Conservation (phyloP, 2,329 filamentous ascomycete genomes). For the Diaporthe vaccinii region DNA sequence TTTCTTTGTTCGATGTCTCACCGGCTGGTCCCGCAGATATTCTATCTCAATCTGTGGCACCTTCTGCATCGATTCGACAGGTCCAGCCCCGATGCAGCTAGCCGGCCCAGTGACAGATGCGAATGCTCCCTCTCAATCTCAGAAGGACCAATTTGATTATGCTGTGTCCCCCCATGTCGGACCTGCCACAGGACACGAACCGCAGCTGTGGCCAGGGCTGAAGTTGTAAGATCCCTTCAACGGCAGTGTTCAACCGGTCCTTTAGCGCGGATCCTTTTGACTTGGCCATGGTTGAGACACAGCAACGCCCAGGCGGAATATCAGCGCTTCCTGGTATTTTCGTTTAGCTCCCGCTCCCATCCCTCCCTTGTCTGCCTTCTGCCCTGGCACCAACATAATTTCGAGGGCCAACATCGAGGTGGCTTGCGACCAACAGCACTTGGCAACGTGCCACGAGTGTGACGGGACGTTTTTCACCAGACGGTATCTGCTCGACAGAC, state of each 20-base stretch:
- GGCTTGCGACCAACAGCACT: background rate
- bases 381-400: background rate
- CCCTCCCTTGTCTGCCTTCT: background rate
- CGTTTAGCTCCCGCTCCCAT: background rate
- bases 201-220: background rate
- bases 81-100: background rate
- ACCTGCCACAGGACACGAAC: background rate
- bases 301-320: background rate
- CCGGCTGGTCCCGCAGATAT: background rate
- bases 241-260: background rate
- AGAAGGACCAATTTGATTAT: background rate
- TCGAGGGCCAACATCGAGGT: background rate
- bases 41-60: conserved; percentile 1
- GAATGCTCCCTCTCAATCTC: background rate
- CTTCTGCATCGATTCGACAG: background rate
- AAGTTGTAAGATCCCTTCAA: background rate
- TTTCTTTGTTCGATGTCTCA: background rate
- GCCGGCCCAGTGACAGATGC: background rate
- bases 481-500: background rate
- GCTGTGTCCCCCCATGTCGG: background rate
- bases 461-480: background rate
- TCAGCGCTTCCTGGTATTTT: background rate
- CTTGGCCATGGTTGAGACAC: background rate
- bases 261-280: background rate
- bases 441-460: background rate